These are phyloP conservation scores for Vaccinium darrowii DNA, from an alignment of 148 eudicot genomes.

Conservation along the genomic window DNA sequence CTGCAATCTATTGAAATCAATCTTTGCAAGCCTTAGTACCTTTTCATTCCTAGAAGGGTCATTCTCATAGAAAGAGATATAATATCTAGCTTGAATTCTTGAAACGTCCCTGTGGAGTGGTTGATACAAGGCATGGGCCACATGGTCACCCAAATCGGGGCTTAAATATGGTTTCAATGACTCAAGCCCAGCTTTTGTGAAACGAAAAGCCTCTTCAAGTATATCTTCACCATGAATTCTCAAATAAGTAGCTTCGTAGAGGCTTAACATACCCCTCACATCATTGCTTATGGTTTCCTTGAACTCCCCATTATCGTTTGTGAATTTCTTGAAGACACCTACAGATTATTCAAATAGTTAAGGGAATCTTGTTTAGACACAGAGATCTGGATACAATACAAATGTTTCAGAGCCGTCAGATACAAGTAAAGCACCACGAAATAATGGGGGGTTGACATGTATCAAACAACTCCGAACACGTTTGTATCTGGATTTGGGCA, in stretches of 20 bases:
- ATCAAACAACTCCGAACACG: no score
- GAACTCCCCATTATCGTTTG: conserved; percentile 17
- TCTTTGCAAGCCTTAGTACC: conserved; percentile 31
- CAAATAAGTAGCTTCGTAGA: conserved; percentile 42
- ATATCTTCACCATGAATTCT: conserved; percentile 34
- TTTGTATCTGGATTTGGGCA: no score
- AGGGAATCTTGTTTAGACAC: no score
- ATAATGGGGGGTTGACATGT: no score
- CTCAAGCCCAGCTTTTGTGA: conserved; percentile 21
- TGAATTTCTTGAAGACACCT: conserved; percentile 10
- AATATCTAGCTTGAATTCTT: conserved; percentile 29
- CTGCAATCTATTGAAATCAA: conserved; percentile 38
- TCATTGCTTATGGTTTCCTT: conserved; percentile 21
- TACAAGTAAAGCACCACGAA: no score
- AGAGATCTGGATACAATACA: no score
- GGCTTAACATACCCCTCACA: conserved; percentile 27
- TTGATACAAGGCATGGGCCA: conserved; percentile 21
- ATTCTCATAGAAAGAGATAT: conserved; percentile 31
- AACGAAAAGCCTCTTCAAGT: conserved; percentile 36
- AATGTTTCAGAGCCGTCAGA: no score
- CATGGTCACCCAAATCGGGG: not conserved
- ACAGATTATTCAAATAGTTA: no score
- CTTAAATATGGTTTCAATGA: conserved; percentile 5
- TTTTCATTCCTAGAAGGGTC: conserved; percentile 17
- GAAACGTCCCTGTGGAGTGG: conserved; percentile 29